Evolutionary conservation across 1,284 basidiomycete genomes (phyloP).

Genomic region (Cryptococcus floricola): DNA sequence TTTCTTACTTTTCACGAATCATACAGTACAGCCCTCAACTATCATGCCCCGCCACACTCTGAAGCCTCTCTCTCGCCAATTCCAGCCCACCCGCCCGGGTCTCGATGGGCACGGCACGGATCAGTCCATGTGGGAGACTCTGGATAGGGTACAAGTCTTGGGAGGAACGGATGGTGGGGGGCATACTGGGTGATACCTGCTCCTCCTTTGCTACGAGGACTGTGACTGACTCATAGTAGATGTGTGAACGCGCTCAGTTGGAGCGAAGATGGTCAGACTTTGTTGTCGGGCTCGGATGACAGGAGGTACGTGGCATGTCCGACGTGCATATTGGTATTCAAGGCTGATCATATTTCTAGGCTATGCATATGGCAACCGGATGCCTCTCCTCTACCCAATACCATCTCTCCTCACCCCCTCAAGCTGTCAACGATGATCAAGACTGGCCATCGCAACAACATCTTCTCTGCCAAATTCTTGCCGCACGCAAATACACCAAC

Average conservation of each 20-base stretch:
- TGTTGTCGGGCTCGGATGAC: slow-evolving; percentile 80
- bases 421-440: slow-evolving; percentile 59
- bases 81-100: slow-evolving; percentile 14
- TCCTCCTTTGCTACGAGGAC: not conserved
- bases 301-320: slow-evolving; percentile 58
- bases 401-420: slow-evolving; percentile 58
- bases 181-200: slow-evolving; percentile 32
- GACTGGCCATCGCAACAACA: slow-evolving; percentile 79
- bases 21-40: not conserved
- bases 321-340: not conserved
- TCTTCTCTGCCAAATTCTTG: slow-evolving; percentile 81
- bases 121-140: slow-evolving; percentile 27
- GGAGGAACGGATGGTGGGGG: slow-evolving; percentile 30
- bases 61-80: slow-evolving; percentile 19
- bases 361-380: slow-evolving; percentile 62
- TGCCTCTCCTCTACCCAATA: slow-evolving; percentile 10
- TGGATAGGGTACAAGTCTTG: slow-evolving; percentile 42
- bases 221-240: slow-evolving; percentile 9
- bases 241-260: slow-evolving; percentile 84
- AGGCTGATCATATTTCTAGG: slow-evolving; percentile 36
- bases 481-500: slow-evolving; percentile 53
- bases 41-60: slow-evolving; percentile 23
- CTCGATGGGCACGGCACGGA: not conserved
- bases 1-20: not conserved
- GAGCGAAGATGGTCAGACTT: slow-evolving; percentile 66